Percentiles rank a stretch among this genome's conserved stretches.
Conservation (phyloP, 73 alveolate species). For the Tetrahymena thermophila region DNA sequence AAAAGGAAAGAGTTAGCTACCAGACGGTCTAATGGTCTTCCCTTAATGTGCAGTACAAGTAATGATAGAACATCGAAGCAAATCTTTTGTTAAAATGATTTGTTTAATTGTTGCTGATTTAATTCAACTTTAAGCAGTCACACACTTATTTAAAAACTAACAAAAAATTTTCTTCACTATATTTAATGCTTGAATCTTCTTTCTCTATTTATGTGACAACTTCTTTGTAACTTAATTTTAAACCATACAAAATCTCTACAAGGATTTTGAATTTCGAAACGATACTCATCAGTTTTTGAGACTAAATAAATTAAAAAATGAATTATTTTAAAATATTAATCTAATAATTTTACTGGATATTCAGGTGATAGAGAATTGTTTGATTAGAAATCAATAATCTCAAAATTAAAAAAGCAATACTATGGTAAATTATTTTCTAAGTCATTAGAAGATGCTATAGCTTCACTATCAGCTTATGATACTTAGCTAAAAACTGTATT, state of each 20-base stretch:
- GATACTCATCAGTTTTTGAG: background rate
- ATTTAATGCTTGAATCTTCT: background rate
- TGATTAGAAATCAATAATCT: background rate
- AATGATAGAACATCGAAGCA: background rate
- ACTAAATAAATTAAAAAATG: background rate
- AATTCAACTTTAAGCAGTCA: background rate
- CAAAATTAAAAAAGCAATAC: background rate
- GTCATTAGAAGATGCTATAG: background rate
- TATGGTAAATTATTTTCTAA: background rate
- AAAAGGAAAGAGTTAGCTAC: background rate
- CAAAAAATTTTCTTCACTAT: background rate
- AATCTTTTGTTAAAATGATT: background rate
- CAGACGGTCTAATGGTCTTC: background rate
- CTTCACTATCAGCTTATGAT: background rate
- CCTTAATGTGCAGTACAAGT: background rate
- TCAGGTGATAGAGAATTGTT: background rate
- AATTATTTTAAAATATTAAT: background rate
- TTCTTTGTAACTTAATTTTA: background rate
- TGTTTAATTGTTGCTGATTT: background rate
- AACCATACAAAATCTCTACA: background rate
- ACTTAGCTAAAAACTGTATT: background rate
- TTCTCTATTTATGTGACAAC: background rate
- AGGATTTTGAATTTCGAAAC: background rate
- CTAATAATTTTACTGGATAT: background rate
- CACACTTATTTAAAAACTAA: background rate